Evolutionary conservation across 2,329 filamentous ascomycete genomes (phyloP).

Genomic region (Sarocladium brachiariae): DNA sequence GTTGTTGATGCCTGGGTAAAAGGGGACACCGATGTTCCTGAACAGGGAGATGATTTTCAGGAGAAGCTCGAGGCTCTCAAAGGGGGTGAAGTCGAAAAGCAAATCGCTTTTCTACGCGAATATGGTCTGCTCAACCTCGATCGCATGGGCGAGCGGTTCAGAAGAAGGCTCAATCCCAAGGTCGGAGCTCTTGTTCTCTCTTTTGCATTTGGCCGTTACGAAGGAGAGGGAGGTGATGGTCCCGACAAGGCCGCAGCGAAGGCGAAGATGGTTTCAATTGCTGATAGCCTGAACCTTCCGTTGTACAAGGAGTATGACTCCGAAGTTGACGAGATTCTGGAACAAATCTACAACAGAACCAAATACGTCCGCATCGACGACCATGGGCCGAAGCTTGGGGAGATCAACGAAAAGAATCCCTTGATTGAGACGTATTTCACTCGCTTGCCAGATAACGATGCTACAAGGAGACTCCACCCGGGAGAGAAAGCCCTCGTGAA

Average conservation of each 20-base stretch:
- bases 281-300: slow-evolving; percentile 79
- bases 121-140: slow-evolving; percentile 66
- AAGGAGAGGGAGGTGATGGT: slow-evolving; percentile 35
- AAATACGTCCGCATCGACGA: slow-evolving; percentile 94
- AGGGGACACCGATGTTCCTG: slow-evolving; percentile 49
- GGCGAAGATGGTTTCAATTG: slow-evolving; percentile 52
- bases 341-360: slow-evolving; percentile 88
- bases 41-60: slow-evolving; percentile 29
- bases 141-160: slow-evolving; percentile 72
- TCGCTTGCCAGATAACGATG: slow-evolving; percentile 70
- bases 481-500: slow-evolving; percentile 80
- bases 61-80: slow-evolving; percentile 41
- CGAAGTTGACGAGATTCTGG: slow-evolving; percentile 74
- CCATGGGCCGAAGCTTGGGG: slow-evolving; percentile 78
- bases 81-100: slow-evolving; percentile 31
- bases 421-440: slow-evolving; percentile 96
- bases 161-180: slow-evolving; percentile 61
- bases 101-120: slow-evolving; percentile 57
- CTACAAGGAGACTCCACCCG: slow-evolving; percentile 67
- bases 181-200: slow-evolving; percentile 53
- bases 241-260: slow-evolving; percentile 44
- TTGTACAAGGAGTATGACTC: slow-evolving; percentile 89
- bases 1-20: slow-evolving; percentile 65
- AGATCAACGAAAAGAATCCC: slow-evolving; percentile 69
- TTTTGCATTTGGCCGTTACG: slow-evolving; percentile 52